Evolutionary conservation across 129 eudicot species (phyloP).

Genomic region (Saussurea involucrata): DNA sequence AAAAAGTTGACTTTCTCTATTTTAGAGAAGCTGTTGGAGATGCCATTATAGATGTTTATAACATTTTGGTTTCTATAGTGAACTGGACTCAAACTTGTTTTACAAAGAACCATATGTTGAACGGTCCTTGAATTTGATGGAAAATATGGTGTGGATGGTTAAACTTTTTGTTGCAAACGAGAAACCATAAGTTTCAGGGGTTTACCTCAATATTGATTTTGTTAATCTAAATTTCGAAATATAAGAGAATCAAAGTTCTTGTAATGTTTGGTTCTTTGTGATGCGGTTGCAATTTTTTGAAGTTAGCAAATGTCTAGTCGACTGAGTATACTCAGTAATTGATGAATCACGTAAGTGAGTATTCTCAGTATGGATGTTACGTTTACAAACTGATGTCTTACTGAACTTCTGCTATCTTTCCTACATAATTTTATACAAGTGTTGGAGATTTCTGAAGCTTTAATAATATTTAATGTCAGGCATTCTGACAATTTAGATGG

Average conservation of each 20-base stretch:
- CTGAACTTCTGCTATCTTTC: not conserved
- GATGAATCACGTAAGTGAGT: not conserved
- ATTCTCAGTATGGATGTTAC: not conserved
- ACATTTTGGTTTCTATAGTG: not conserved
- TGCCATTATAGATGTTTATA: slow-evolving; percentile 4
- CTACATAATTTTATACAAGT: not conserved
- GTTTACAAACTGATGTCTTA: not conserved
- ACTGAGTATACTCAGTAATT: not conserved
- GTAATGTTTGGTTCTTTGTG: not conserved
- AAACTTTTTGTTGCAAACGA: not conserved
- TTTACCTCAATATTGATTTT: not conserved
- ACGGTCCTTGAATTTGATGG: not conserved
- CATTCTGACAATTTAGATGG: not conserved
- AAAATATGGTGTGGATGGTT: not conserved
- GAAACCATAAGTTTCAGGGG: slow-evolving; percentile 1
- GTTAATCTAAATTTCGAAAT: not conserved
- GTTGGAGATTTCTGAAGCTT: not conserved
- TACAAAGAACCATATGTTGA: not conserved
- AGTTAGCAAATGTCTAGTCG: not conserved
- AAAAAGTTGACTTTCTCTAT: too few relatives aligned
- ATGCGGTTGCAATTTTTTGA: not conserved
- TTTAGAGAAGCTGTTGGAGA: too few relatives aligned
- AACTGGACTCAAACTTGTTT: not conserved
- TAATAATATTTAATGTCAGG: not conserved
- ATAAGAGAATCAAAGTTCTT: not conserved